Conservation (phyloP, 192 early-diverging fungal genomes). For the Piromyces sp. region DNA sequence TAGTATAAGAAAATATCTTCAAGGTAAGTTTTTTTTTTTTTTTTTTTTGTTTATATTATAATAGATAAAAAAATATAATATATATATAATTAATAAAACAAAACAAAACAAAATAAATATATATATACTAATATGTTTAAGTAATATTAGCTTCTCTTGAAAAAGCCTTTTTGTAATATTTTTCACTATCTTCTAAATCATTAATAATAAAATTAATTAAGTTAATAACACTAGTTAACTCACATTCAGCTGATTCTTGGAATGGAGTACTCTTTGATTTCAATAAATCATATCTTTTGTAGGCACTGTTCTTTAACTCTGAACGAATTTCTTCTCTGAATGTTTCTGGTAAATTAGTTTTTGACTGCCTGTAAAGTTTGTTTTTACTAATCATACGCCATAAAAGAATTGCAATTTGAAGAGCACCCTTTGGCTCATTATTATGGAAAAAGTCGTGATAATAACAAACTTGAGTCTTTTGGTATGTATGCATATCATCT, state of each 20-base stretch:
- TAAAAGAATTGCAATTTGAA: conserved; percentile 28
- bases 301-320: conserved; percentile 3
- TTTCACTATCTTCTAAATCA: conserved; percentile 28
- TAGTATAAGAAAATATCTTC: background rate
- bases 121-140: too few species aligned
- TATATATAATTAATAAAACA: too few species aligned
- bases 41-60: too few species aligned
- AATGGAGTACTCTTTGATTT: conserved; percentile 17
- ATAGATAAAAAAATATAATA: too few species aligned
- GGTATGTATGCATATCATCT: conserved; percentile 26
- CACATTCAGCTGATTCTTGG: conserved; percentile 2
- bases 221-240: conserved; percentile 22
- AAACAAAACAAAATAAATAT: too few species aligned
- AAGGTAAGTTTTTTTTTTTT: too few species aligned
- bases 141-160: conserved; percentile 24
- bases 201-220: conserved; percentile 26
- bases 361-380: conserved; percentile 18
- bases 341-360: conserved; percentile 17
- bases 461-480: conserved; percentile 23
- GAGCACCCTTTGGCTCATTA: conserved; percentile 23
- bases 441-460: conserved; percentile 37
- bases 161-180: conserved; percentile 28
- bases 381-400: conserved; percentile 31
- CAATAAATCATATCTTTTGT: conserved; percentile 15
- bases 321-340: conserved; percentile 19